A percentile compares a stretch with the other conserved stretches of the same genome.
Evolutionary conservation across 202 grass and related monocot genomes (phyloP).

Genomic region (Zizania palustris): DNA sequence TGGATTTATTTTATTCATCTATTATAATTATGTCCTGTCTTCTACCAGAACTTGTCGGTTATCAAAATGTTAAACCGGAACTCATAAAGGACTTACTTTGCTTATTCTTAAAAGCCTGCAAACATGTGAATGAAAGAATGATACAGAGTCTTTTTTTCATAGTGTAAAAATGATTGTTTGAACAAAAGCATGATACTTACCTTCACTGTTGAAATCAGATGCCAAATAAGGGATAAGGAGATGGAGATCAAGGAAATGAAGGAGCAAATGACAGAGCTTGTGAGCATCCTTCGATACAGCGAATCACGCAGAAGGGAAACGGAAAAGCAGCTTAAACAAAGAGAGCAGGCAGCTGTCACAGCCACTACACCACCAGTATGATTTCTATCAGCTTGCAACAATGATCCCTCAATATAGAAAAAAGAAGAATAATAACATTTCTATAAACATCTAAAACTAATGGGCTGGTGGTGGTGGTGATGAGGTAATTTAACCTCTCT

Average conservation of each 20-base stretch:
- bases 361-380: slow-evolving; percentile 62
- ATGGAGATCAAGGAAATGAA: slow-evolving; percentile 93
- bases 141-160: not conserved
- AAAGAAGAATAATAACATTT: slow-evolving; percentile 4
- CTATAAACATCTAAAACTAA: slow-evolving; percentile 15
- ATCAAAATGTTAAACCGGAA: not conserved
- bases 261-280: slow-evolving; percentile 92
- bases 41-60: not conserved
- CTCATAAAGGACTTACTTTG: not conserved
- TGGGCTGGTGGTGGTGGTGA: not conserved
- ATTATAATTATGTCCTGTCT: not conserved
- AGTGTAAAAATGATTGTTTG: not conserved
- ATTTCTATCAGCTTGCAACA: slow-evolving; percentile 40
- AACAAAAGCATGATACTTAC: slow-evolving; percentile 20
- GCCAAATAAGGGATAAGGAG: slow-evolving; percentile 79
- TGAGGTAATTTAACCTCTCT: not conserved
- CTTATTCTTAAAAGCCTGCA: not conserved
- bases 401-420: not conserved
- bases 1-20: slow-evolving; percentile 3
- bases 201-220: slow-evolving; percentile 57
- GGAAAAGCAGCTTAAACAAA: slow-evolving; percentile 88
- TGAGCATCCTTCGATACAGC: slow-evolving; percentile 83
- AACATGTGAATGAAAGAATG: slow-evolving; percentile 4
- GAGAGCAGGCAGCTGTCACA: slow-evolving; percentile 62
- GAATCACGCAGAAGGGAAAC: slow-evolving; percentile 88